Conservation (phyloP, 2,329 filamentous ascomycete species). For the Tolypocladium pustulatum region DNA sequence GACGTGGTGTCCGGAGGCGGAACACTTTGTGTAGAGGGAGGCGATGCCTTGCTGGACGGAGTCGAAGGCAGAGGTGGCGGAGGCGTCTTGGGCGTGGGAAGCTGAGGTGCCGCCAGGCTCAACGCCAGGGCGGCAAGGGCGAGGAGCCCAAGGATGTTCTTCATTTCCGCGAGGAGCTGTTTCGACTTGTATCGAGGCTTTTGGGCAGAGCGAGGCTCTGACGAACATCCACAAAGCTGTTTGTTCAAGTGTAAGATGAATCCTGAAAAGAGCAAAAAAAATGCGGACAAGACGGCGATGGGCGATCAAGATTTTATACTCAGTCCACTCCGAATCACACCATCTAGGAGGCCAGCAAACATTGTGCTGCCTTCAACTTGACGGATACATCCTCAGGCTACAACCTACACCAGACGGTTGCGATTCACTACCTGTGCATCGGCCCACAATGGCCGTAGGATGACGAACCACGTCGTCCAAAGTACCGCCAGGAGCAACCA, state of each 20-base stretch:
- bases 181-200: neutral
- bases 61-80: slow-evolving; percentile 11
- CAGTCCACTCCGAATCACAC: neutral
- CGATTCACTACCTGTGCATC: neutral
- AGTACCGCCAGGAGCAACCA: neutral
- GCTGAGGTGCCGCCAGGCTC: slow-evolving; percentile 1
- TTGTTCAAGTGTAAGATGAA: neutral
- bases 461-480: neutral
- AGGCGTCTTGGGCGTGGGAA: slow-evolving; percentile 9
- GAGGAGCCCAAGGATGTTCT: slow-evolving; percentile 10
- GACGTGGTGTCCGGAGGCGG: neutral
- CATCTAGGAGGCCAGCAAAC: neutral
- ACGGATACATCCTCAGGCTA: neutral
- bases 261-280: neutral
- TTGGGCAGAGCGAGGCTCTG: neutral
- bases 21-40: neutral
- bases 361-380: neutral
- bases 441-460: neutral
- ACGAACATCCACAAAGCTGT: neutral
- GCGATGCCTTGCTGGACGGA: neutral
- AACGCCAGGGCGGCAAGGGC: slow-evolving; percentile 10
- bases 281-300: neutral
- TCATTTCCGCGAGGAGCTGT: slow-evolving; percentile 10
- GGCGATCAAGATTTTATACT: neutral
- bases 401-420: neutral